Evolutionary conservation across 1,284 basidiomycete species (phyloP).

Genomic region (Rhodotorula sp.): DNA sequence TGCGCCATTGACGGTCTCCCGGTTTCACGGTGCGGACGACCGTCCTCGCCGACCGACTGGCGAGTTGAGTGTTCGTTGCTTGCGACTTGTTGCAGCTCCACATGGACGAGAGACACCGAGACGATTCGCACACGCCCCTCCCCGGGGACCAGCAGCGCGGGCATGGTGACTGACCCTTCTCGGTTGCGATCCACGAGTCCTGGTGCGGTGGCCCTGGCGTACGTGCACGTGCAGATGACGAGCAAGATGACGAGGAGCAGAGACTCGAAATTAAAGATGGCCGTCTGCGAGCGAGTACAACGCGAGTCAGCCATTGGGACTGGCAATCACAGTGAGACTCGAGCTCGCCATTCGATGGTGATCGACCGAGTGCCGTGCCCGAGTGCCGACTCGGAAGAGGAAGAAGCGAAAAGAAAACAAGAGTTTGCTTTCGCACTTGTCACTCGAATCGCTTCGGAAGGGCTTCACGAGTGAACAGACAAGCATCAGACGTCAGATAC

Average conservation of each 20-base stretch:
- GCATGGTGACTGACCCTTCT: conserved; percentile 68
- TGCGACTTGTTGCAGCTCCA: background rate
- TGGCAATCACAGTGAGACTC: no score
- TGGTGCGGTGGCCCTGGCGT: conserved; percentile 84
- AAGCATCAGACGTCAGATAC: no score
- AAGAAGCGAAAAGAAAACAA: background rate
- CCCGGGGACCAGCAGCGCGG: no score
- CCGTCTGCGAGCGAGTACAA: conserved; percentile 64
- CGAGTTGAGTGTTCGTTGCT: background rate
- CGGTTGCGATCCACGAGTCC: conserved; percentile 89
- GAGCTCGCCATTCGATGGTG: no score
- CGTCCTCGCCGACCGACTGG: background rate
- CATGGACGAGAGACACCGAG: background rate
- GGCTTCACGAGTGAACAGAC: no score
- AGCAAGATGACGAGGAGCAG: conserved; percentile 89
- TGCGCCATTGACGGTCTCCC: background rate
- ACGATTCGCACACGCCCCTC: background rate
- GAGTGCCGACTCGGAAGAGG: no score
- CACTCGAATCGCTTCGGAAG: no score
- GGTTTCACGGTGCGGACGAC: background rate
- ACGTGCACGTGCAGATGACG: conserved; percentile 95
- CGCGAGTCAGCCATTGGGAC: no score
- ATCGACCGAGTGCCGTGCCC: no score
- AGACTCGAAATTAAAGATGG: conserved; percentile 96
- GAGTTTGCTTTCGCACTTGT: background rate